Evolutionary conservation across 495 filamentous ascomycete genomes (phyloP).

Genomic region (Viridothelium virens): DNA sequence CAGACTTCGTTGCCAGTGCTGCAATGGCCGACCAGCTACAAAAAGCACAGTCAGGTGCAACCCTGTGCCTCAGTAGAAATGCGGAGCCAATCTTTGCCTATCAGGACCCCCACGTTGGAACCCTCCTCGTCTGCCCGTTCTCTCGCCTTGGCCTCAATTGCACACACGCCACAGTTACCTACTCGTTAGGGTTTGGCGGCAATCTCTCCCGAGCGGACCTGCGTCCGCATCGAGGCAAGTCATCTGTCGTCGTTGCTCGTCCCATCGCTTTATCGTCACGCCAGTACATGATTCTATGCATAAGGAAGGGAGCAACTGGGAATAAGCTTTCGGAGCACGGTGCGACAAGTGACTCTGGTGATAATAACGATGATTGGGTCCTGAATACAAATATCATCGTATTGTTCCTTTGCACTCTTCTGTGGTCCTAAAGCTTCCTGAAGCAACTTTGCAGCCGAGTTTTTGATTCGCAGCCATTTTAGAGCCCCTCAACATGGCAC

Average conservation of each 20-base stretch:
- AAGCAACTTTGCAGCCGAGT: neutral
- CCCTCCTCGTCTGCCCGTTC: neutral
- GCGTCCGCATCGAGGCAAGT: neutral
- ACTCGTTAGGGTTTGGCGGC: neutral
- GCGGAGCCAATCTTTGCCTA: neutral
- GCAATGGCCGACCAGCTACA: neutral
- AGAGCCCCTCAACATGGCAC: slow-evolving; percentile 11
- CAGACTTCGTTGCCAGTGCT: neutral
- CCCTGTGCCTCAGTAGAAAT: neutral
- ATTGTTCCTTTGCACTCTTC: neutral
- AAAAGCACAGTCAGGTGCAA: neutral
- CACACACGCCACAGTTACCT: neutral
- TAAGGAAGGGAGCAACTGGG: neutral
- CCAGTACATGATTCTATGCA: neutral
- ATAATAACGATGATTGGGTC: neutral
- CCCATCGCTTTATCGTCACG: neutral
- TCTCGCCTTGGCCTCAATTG: neutral
- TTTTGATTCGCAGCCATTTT: neutral
- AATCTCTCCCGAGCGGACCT: slow-evolving; percentile 2
- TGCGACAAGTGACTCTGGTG: neutral
- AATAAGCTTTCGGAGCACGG: neutral
- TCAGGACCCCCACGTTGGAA: slow-evolving; percentile 7
- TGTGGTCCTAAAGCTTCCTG: neutral
- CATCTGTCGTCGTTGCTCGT: neutral
- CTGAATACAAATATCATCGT: neutral